These are phyloP conservation scores for Licmophora abbreviata DNA, from an alignment of 108 stramenopile species.

Conservation along the genomic window DNA sequence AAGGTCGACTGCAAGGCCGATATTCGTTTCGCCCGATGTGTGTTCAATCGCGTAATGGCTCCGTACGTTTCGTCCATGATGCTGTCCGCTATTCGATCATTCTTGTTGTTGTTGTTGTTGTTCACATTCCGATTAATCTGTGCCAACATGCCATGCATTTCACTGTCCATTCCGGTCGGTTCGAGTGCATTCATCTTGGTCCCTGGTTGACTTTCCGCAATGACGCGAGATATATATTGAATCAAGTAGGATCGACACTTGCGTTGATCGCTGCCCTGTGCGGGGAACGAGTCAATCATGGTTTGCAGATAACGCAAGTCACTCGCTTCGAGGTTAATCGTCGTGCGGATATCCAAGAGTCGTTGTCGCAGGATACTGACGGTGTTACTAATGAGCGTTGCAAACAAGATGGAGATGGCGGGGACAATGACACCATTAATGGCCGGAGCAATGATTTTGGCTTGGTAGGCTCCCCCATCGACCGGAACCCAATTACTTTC, in stretches of 20 bases:
- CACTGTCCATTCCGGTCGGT: slow-evolving; percentile 43
- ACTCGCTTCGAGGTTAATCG: slow-evolving; percentile 50
- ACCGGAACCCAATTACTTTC: slow-evolving; percentile 52
- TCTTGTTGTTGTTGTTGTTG: background rate
- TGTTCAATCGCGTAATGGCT: slow-evolving; percentile 28
- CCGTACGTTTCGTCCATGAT: slow-evolving; percentile 34
- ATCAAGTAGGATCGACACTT: slow-evolving; percentile 37
- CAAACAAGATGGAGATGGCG: slow-evolving; percentile 33
- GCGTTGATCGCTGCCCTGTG: slow-evolving; percentile 8
- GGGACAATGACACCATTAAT: slow-evolving; percentile 36
- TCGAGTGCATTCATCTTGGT: slow-evolving; percentile 17
- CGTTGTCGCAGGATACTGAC: slow-evolving; percentile 24
- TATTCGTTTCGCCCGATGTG: slow-evolving; percentile 45
- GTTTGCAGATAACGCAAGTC: slow-evolving; percentile 43
- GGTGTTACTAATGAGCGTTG: slow-evolving; percentile 26
- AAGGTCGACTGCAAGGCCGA: slow-evolving; percentile 38
- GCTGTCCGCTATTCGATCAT: background rate
- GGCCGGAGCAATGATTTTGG: slow-evolving; percentile 23
- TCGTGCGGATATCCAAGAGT: background rate
- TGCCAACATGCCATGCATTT: slow-evolving; percentile 49
- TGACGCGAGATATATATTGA: slow-evolving; percentile 47
- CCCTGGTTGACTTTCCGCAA: slow-evolving; percentile 46
- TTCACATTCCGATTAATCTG: slow-evolving; percentile 19
- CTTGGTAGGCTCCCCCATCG: slow-evolving; percentile 53
- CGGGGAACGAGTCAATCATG: slow-evolving; percentile 42